Percentiles rank a stretch among this genome's conserved stretches.
Evolutionary conservation across 768 basidiomycete genomes (phyloP).

Genomic region (Suillus spraguei): DNA sequence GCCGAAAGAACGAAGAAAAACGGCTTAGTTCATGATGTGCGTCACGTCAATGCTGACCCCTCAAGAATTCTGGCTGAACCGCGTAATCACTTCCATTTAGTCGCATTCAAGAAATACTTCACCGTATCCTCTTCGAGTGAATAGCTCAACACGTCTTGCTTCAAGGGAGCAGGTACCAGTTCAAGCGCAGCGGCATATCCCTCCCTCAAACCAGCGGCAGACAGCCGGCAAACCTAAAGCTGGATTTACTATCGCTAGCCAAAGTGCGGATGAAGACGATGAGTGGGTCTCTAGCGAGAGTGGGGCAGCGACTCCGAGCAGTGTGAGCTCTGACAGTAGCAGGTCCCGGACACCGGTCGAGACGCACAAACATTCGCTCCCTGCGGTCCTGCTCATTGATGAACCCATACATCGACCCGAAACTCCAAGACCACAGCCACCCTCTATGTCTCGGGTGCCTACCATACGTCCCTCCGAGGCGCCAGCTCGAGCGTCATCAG

Average conservation of each 20-base stretch:
- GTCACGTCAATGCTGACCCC: constrained; percentile 21
- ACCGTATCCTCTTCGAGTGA: constrained; percentile 27
- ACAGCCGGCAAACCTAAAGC: constrained; percentile 42
- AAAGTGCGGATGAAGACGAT: constrained; percentile 56
- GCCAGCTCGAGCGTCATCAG: constrained; percentile 16
- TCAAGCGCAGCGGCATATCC: constrained; percentile 27
- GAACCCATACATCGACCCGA: constrained; percentile 27
- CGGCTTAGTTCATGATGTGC: constrained; percentile 46
- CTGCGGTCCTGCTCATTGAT: constrained; percentile 15
- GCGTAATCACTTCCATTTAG: constrained; percentile 14
- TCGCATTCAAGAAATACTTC: constrained; percentile 28
- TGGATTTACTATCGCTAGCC: constrained; percentile 61
- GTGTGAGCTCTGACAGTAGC: constrained; percentile 46
- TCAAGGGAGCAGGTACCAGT: constrained; percentile 38
- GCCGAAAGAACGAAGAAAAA: constrained; percentile 58
- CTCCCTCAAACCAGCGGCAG: constrained; percentile 30
- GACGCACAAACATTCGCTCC: constrained; percentile 20
- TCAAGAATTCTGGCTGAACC: constrained; percentile 18
- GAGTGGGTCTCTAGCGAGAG: constrained; percentile 83
- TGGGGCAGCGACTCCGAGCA: constrained; percentile 68
- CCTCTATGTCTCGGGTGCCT: constrained; percentile 35
- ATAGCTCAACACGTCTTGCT: constrained; percentile 29
- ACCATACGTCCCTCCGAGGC: constrained; percentile 34
- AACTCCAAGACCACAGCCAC: constrained; percentile 34
- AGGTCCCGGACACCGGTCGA: constrained; percentile 33